phyloP scores from a whole-genome alignment of 1,284 basidiomycete genomes.

The Phellopilus nigrolimitatus region DNA sequence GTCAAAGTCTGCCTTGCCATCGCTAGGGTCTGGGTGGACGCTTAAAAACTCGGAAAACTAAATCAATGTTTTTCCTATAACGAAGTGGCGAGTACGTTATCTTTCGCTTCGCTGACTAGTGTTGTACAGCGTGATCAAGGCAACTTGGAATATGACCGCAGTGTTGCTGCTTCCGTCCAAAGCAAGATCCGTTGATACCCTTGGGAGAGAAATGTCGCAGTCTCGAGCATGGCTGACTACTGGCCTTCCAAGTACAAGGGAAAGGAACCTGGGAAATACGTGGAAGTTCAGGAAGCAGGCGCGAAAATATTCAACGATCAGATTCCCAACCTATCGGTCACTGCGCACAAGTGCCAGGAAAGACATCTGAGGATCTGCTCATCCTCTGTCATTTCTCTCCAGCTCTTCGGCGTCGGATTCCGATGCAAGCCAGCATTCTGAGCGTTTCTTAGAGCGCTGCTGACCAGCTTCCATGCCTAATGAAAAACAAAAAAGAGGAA shows the following conservation, averaged over 20 bases:
- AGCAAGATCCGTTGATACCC: constrained; percentile 27
- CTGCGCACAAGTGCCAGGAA: constrained; percentile 10
- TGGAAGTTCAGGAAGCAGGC: background rate
- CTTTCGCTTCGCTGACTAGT: constrained; percentile 38
- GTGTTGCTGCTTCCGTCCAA: constrained; percentile 25
- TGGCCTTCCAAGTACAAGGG: constrained; percentile 41
- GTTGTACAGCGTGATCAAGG: constrained; percentile 36
- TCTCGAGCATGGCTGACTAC: constrained; percentile 31
- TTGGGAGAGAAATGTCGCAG: constrained; percentile 21
- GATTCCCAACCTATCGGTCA: constrained; percentile 10
- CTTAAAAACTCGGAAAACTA: background rate
- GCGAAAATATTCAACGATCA: background rate
- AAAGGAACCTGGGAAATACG: constrained; percentile 8
- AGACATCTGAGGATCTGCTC: constrained; percentile 32
- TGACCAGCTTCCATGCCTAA: constrained; percentile 51
- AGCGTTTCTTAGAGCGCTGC: constrained; percentile 40
- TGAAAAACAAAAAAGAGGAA: constrained; percentile 29
- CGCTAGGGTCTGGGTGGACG: constrained; percentile 1
- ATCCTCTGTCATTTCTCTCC: constrained; percentile 41
- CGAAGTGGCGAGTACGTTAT: constrained; percentile 30
- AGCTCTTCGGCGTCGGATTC: constrained; percentile 42
- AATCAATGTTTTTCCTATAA: background rate
- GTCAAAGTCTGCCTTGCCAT: constrained; percentile 4
- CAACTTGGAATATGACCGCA: constrained; percentile 34
- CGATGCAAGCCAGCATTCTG: constrained; percentile 45